Conservation (phyloP, 2,329 filamentous ascomycete species). For the Celoporthe dispersa region DNA sequence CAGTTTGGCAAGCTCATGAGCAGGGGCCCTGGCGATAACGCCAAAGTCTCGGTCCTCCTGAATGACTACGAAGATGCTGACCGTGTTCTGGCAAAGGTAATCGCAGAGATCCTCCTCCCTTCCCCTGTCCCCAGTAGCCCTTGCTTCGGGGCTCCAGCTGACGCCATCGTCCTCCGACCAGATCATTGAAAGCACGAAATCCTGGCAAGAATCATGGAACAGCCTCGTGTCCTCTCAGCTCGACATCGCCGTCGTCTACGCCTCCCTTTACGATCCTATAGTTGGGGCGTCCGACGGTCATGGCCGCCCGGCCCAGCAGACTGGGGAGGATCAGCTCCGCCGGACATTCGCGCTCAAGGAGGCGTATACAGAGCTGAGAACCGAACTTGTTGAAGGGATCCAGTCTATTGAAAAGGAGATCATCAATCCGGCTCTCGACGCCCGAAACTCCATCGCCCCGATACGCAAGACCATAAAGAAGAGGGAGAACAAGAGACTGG, state of each 20-base stretch:
- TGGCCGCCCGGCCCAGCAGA: conserved; percentile 60
- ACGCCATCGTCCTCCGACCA: conserved; percentile 40
- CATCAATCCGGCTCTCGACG: conserved; percentile 70
- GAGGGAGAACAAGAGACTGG: conserved; percentile 78
- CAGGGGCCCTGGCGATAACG: conserved; percentile 72
- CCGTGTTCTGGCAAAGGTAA: conserved; percentile 72
- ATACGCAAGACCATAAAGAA: conserved; percentile 86
- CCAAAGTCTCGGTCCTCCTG: conserved; percentile 74
- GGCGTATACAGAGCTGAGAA: conserved; percentile 71
- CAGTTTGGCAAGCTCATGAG: conserved; percentile 75
- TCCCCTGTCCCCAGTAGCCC: not conserved
- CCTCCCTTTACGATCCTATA: conserved; percentile 77
- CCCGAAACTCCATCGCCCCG: conserved; percentile 69
- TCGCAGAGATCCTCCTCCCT: not conserved
- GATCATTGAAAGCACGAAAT: conserved; percentile 76
- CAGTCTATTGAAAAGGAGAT: conserved; percentile 71
- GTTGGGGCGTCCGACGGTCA: conserved; percentile 65
- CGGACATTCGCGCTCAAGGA: conserved; percentile 68
- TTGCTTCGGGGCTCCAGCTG: conserved; percentile 1
- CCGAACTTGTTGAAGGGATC: conserved; percentile 73
- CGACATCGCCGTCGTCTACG: conserved; percentile 68
- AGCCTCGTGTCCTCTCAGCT: conserved; percentile 72
- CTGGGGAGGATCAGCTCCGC: conserved; percentile 65
- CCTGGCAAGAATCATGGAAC: conserved; percentile 80
- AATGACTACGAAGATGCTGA: conserved; percentile 83